phyloP scores from a whole-genome alignment of 768 basidiomycete genomes.

The Termitomyces sp. region DNA sequence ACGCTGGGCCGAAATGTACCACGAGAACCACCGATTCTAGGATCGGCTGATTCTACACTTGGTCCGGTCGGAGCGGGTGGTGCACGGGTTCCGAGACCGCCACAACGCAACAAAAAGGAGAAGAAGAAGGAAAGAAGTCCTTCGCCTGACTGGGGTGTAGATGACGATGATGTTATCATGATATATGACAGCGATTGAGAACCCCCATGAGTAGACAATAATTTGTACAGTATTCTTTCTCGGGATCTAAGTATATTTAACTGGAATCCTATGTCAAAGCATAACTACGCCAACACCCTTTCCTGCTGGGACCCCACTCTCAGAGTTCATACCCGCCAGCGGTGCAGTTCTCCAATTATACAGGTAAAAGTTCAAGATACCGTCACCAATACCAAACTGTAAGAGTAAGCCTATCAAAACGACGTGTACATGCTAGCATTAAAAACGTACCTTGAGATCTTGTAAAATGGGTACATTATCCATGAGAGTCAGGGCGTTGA shows the following conservation, averaged over 20 bases:
- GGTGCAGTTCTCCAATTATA: slow-evolving; percentile 93
- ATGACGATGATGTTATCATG: slow-evolving; percentile 79
- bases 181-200: slow-evolving; percentile 70
- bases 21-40: too few relatives aligned
- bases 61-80: slow-evolving; percentile 54
- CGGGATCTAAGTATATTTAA: neutral
- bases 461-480: slow-evolving; percentile 83
- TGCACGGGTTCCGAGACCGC: slow-evolving; percentile 41
- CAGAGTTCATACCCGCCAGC: slow-evolving; percentile 64
- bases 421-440: neutral
- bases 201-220: neutral
- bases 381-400: slow-evolving; percentile 92
- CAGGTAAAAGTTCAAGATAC: slow-evolving; percentile 85
- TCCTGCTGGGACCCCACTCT: slow-evolving; percentile 56
- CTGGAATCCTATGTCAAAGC: slow-evolving; percentile 47
- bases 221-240: slow-evolving; percentile 15
- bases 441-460: slow-evolving; percentile 68
- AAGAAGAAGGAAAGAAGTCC: slow-evolving; percentile 53
- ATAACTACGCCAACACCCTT: slow-evolving; percentile 91
- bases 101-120: slow-evolving; percentile 31
- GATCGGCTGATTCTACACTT: too few relatives aligned
- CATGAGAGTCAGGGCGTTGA: slow-evolving; percentile 94
- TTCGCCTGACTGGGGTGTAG: slow-evolving; percentile 81
- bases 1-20: slow-evolving; percentile 39
- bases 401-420: slow-evolving; percentile 2